Evolutionary conservation across 345 rosid species (phyloP).

Genomic region (Eutrema yunnanense): DNA sequence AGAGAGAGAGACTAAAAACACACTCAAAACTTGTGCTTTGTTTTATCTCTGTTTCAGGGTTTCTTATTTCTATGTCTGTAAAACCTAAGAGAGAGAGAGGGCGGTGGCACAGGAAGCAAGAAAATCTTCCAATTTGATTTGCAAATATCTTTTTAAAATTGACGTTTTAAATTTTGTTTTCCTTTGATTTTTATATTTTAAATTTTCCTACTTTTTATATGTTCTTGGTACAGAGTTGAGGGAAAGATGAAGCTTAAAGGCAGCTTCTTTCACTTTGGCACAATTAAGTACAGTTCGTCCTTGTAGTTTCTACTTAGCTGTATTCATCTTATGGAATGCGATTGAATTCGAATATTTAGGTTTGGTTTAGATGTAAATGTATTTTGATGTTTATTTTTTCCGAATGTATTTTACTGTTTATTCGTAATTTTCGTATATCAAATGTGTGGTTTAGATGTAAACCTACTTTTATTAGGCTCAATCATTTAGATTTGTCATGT

Average conservation of each 20-base stretch:
- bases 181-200: neutral
- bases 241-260: conserved; percentile 17
- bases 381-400: neutral
- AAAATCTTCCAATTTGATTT: conserved; percentile 20
- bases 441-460: conserved; percentile 14
- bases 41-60: conserved; percentile 31
- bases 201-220: neutral
- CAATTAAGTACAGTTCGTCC: conserved; percentile 17
- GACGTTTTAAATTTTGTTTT: neutral
- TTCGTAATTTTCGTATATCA: neutral
- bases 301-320: conserved; percentile 14
- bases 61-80: conserved; percentile 15
- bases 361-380: conserved; percentile 14
- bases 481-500: conserved; percentile 12
- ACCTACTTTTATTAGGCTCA: neutral
- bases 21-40: conserved; percentile 33
- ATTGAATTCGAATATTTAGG: conserved; percentile 14
- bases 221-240: neutral
- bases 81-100: conserved; percentile 22
- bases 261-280: conserved; percentile 22
- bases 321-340: conserved; percentile 20
- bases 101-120: conserved; percentile 37
- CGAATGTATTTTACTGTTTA: neutral
- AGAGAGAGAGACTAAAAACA: conserved; percentile 19
- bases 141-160: conserved; percentile 6